A percentile compares a stretch with the other conserved stretches of the same genome.
Evolutionary conservation across 345 rosid species (phyloP).

Genomic region (Bruguiera parviflora): DNA sequence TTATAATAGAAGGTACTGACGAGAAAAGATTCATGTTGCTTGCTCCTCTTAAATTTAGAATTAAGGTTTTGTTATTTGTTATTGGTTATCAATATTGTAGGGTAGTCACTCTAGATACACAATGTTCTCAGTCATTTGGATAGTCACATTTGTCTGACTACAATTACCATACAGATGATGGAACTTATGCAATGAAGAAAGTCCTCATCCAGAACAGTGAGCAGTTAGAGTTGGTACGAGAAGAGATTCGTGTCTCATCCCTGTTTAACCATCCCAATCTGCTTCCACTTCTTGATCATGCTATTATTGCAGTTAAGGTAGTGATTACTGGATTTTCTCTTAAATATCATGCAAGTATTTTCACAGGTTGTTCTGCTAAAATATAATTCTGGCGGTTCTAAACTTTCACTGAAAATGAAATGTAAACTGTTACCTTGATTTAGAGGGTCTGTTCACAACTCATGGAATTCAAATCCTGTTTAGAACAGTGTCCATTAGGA

Average conservation of each 20-base stretch:
- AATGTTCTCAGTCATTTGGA: neutral
- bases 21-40: too few relatives aligned
- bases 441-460: too few relatives aligned
- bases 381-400: neutral
- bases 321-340: neutral
- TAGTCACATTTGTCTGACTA: neutral
- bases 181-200: constrained; percentile 95
- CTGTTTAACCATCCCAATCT: constrained; percentile 79
- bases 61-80: too few relatives aligned
- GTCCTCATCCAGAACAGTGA: constrained; percentile 85
- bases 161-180: constrained; percentile 55
- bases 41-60: too few relatives aligned
- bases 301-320: constrained; percentile 87
- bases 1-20: too few relatives aligned
- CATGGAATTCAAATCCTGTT: too few relatives aligned
- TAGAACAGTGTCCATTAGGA: too few relatives aligned
- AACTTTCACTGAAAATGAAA: too few relatives aligned
- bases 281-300: constrained; percentile 97
- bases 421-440: too few relatives aligned
- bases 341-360: neutral
- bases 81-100: too few relatives aligned
- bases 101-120: too few relatives aligned
- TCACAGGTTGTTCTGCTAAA: neutral
- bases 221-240: constrained; percentile 82
- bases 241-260: constrained; percentile 91